Base-by-base conservation (phyloP, 805 yeast genomes). In the Hanseniaspora clermontiae region DNA sequence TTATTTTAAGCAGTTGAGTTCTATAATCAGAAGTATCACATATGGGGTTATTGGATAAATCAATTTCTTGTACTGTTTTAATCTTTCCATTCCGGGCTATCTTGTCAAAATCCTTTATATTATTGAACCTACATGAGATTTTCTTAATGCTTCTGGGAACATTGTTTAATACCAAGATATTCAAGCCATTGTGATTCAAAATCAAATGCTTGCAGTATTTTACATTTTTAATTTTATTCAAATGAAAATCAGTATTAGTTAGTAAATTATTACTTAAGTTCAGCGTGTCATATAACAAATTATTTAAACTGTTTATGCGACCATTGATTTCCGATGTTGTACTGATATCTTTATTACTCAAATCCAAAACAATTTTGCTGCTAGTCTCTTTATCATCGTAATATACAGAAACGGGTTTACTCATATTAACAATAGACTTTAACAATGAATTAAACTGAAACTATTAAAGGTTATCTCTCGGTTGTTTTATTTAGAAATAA, bases 61-160 rank as follows among this genome's bases (percentile, higher is more conserved):
- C 32, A 9, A 52, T 52, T 17, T 45, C 50, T n/a, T 37, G 39
- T 17, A 52, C 9, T 24, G 56, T 45, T 52, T 43, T 52, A 8
- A 42, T 27, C 11, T 45, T 45, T 3, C 10, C n/a, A 7, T 27
- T 14, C 14, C 24, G 15, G n/a, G 9, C 19, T 11, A 39, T 7
- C 12, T 19, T 17, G 15, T 43, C 24, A 31, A 31, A 38, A 8
- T 19, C 11, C 8, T 6, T 20, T 3, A 45, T 45, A 14, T 38
- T 38, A 31, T 52, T 52, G 17, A 11, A 24, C 15, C 19, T 15
- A 10, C 47, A 37, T 12, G 49, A 38, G 9, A 52, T 11, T 15
- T 27, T 37, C 20, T 52, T 52, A 3, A 52, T 45, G 14, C 12
- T 37, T 52, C 50, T 37, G 4, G 50, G 45, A 5, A 52, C 6